These are phyloP conservation scores for Phylloporus sp. DNA, from an alignment of 768 basidiomycete species.

Conservation along the genomic window DNA sequence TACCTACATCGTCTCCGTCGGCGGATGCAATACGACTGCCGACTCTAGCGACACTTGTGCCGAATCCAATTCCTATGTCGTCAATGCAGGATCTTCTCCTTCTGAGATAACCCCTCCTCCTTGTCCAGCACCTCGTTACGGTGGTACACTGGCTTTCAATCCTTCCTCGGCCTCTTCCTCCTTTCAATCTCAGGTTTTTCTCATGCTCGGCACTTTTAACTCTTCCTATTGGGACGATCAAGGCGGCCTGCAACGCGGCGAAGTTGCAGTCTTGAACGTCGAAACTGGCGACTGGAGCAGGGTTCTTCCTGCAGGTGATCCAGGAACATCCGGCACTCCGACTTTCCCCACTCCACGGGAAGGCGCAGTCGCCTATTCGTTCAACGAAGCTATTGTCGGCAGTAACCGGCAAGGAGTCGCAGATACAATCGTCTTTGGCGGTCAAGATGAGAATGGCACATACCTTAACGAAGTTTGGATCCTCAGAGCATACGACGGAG, in stretches of 20 bases:
- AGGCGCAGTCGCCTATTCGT: slow-evolving; percentile 66
- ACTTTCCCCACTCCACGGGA: slow-evolving; percentile 64
- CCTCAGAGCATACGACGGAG: slow-evolving; percentile 66
- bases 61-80: slow-evolving; percentile 53
- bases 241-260: slow-evolving; percentile 57
- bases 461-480: slow-evolving; percentile 78
- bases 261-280: slow-evolving; percentile 67
- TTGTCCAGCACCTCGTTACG: slow-evolving; percentile 66
- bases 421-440: slow-evolving; percentile 79
- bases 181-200: slow-evolving; percentile 62
- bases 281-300: slow-evolving; percentile 66
- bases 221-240: slow-evolving; percentile 63
- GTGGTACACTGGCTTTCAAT: slow-evolving; percentile 60
- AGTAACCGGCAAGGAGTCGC: slow-evolving; percentile 42
- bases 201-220: slow-evolving; percentile 67
- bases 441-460: slow-evolving; percentile 59
- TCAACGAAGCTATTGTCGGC: slow-evolving; percentile 53
- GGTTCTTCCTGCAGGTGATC: slow-evolving; percentile 73
- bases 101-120: slow-evolving; percentile 38
- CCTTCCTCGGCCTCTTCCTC: slow-evolving; percentile 39
- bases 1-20: slow-evolving; percentile 49
- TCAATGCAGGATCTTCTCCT: slow-evolving; percentile 28
- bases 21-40: slow-evolving; percentile 55
- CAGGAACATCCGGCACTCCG: slow-evolving; percentile 39
- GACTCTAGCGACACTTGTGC: slow-evolving; percentile 48